phyloP scores from a whole-genome alignment of 1,284 basidiomycete species.

The Dichomitus squalens region DNA sequence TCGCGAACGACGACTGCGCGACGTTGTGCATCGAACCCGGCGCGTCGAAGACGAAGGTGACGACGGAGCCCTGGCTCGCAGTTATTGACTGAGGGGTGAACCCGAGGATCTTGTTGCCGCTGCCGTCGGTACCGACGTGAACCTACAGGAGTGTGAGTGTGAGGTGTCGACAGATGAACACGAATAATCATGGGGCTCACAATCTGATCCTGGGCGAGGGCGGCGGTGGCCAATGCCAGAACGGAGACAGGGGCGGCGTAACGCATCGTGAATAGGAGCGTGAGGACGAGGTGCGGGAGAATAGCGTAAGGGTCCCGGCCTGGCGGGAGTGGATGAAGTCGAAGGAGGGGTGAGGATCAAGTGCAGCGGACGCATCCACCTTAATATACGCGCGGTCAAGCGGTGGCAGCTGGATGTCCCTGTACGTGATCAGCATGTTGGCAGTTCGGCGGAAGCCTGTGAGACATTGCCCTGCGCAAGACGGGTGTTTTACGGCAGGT shows the following conservation, averaged over 20 bases:
- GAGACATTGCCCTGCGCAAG: background rate
- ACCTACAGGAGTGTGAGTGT: conserved; percentile 11
- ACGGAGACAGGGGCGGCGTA: conserved; percentile 15
- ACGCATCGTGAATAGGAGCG: conserved; percentile 27
- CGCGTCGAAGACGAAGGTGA: conserved; percentile 52
- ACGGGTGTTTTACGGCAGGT: too few relatives aligned
- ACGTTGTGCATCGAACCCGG: conserved; percentile 54
- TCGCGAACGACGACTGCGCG: conserved; percentile 50
- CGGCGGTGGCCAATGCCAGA: conserved; percentile 25
- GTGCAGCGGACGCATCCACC: background rate
- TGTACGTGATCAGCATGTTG: background rate
- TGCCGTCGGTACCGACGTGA: conserved; percentile 34
- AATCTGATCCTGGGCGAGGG: conserved; percentile 26
- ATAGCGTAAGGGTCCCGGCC: background rate
- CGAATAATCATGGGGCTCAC: background rate
- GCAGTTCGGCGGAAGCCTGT: background rate
- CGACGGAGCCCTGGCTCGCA: conserved; percentile 45
- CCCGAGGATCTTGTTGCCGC: conserved; percentile 39
- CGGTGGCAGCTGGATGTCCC: background rate
- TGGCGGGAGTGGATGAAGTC: background rate
- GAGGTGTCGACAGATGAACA: background rate
- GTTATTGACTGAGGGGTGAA: conserved; percentile 47
- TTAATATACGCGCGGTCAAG: background rate
- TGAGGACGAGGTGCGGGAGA: too few relatives aligned
- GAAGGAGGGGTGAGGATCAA: background rate